Percentiles rank a stretch among this genome's conserved stretches.
Evolutionary conservation across 2,329 filamentous ascomycete genomes (phyloP).

Genomic region (Fusarium staphyleae): DNA sequence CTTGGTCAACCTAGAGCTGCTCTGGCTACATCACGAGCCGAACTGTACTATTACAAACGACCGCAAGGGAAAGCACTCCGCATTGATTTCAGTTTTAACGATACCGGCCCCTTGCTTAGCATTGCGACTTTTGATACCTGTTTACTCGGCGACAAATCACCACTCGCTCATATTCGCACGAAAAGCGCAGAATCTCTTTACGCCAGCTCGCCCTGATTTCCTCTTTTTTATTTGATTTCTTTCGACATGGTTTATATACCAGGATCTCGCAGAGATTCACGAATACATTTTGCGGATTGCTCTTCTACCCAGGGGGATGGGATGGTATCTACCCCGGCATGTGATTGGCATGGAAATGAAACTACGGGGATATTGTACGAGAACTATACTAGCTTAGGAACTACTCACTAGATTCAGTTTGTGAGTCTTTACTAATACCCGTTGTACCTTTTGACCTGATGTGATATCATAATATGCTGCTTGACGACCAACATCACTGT

Average conservation of each 20-base stretch:
- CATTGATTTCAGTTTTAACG: constrained; percentile 4
- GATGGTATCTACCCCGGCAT: constrained; percentile 10
- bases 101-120: constrained; percentile 6
- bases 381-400: constrained; percentile 6
- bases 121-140: constrained; percentile 11
- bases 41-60: constrained; percentile 18
- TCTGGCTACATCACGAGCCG: neutral
- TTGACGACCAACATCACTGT: neutral
- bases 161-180: constrained; percentile 16
- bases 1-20: neutral
- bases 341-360: constrained; percentile 2
- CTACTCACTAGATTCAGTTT: constrained; percentile 2
- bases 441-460: too few species aligned
- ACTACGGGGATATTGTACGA: constrained; percentile 1
- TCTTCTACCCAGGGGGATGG: neutral
- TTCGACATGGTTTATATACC: constrained; percentile 8
- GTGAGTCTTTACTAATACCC: neutral
- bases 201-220: neutral
- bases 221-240: neutral
- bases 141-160: neutral
- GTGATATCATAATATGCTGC: neutral
- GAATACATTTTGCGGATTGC: neutral
- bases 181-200: neutral
- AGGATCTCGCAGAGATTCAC: constrained; percentile 6
- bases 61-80: neutral